Percentiles rank a stretch among this genome's conserved stretches.
phyloP scores from a whole-genome alignment of 2,329 filamentous ascomycete species.

The Cadophora luteo-olivacea region DNA sequence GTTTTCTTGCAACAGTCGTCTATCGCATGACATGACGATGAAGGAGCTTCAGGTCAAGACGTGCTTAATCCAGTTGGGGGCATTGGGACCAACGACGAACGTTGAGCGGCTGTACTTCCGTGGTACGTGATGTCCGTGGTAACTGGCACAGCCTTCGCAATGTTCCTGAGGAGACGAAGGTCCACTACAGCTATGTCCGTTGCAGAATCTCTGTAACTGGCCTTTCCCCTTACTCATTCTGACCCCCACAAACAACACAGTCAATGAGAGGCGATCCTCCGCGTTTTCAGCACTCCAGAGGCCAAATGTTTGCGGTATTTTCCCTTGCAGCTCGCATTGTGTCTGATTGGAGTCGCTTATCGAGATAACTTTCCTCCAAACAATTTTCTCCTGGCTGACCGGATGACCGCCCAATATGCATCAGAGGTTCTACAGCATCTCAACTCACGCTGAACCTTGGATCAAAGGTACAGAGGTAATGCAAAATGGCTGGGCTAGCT shows the following conservation, averaged over 20 bases:
- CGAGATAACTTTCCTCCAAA: conserved; percentile 29
- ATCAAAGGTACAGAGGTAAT: conserved; percentile 27
- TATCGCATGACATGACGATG: neutral
- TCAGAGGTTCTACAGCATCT: conserved; percentile 34
- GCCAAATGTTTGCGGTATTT: neutral
- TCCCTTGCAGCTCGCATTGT: conserved; percentile 16
- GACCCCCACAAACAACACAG: conserved; percentile 16
- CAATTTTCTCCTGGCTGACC: conserved; percentile 29
- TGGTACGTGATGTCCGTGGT: conserved; percentile 13
- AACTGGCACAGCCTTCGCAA: conserved; percentile 10
- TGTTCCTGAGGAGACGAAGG: neutral
- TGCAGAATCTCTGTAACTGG: conserved; percentile 23
- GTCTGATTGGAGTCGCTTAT: conserved; percentile 29
- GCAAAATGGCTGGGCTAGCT: conserved; percentile 33
- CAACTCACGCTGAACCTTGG: conserved; percentile 18
- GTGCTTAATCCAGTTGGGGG: neutral
- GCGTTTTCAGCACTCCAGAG: neutral
- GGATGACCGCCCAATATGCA: conserved; percentile 33
- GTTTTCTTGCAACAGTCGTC: neutral
- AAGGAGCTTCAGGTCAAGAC: neutral
- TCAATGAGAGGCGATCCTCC: conserved; percentile 1
- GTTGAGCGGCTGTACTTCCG: neutral
- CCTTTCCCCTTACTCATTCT: neutral
- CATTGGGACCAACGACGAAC: neutral
- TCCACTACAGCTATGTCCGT: conserved; percentile 13